phyloP scores from a whole-genome alignment of 1,284 basidiomycete genomes.

The Flammula alnicola region DNA sequence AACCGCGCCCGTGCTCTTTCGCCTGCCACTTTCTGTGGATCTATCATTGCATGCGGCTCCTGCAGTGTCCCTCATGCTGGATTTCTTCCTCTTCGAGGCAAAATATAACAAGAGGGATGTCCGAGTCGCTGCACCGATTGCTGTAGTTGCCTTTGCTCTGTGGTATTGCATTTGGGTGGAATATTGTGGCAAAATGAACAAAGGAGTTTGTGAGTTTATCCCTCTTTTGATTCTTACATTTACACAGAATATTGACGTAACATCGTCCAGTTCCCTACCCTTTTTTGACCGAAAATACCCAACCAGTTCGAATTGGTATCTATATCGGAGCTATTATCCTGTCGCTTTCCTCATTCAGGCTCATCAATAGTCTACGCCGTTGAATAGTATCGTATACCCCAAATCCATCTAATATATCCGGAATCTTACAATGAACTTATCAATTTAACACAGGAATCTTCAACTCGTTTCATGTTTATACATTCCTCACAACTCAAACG shows the following conservation, averaged over 20 bases:
- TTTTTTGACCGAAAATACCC: slow-evolving; percentile 68
- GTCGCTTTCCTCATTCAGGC: slow-evolving; percentile 61
- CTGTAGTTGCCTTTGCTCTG: slow-evolving; percentile 47
- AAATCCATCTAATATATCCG: too few relatives aligned
- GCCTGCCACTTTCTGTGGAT: slow-evolving; percentile 68
- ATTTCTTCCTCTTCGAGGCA: slow-evolving; percentile 73
- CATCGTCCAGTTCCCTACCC: slow-evolving; percentile 73
- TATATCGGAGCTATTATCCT: slow-evolving; percentile 59
- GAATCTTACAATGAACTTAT: too few relatives aligned
- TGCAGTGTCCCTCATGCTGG: slow-evolving; percentile 59
- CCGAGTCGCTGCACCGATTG: slow-evolving; percentile 47
- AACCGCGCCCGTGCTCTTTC: slow-evolving; percentile 40
- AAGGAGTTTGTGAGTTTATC: slow-evolving; percentile 62
- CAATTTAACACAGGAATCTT: too few relatives aligned
- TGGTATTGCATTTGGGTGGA: slow-evolving; percentile 74
- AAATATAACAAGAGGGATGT: slow-evolving; percentile 58
- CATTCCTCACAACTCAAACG: too few relatives aligned
- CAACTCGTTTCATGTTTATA: too few relatives aligned
- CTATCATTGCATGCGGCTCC: slow-evolving; percentile 72
- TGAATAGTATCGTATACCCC: too few relatives aligned
- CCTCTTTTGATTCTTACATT: neutral
- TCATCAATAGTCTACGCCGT: slow-evolving; percentile 51
- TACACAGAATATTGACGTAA: neutral
- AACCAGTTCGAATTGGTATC: slow-evolving; percentile 59
- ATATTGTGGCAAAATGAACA: slow-evolving; percentile 64